A percentile compares a stretch with the other conserved stretches of the same genome.
Conservation (phyloP, 2,329 filamentous ascomycete genomes). For the Macrophomina pseudophaseolina region DNA sequence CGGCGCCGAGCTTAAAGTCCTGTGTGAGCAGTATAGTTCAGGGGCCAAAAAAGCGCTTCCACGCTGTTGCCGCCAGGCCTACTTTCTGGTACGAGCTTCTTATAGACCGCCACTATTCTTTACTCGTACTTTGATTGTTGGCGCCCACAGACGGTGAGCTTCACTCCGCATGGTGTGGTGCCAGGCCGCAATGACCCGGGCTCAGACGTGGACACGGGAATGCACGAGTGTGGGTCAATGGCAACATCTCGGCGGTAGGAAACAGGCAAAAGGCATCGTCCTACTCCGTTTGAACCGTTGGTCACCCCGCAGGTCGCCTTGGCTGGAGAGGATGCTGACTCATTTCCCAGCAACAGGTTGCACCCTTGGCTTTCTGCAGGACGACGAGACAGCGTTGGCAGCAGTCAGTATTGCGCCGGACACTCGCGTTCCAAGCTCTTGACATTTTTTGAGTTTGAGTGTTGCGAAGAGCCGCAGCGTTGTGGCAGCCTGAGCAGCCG, state of each 20-base stretch:
- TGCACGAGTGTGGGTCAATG: background rate
- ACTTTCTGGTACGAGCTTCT: background rate
- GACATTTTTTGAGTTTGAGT: background rate
- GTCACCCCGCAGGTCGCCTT: background rate
- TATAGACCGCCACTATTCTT: background rate
- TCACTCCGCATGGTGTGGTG: background rate
- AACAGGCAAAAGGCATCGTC: background rate
- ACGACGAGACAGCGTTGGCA: background rate
- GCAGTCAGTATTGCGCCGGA: background rate
- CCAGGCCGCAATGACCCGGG: background rate
- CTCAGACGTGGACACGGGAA: no score
- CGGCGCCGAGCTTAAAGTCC: background rate
- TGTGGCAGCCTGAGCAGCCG: background rate
- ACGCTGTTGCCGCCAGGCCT: background rate
- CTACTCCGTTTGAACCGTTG: background rate
- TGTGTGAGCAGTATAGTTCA: background rate
- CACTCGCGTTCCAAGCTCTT: background rate
- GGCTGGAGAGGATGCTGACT: background rate
- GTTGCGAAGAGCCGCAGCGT: background rate
- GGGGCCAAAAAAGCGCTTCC: background rate
- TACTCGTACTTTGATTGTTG: background rate
- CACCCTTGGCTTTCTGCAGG: background rate
- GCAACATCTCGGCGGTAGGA: background rate
- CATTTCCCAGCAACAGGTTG: background rate
- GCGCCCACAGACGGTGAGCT: background rate